These are phyloP conservation scores for Ambrosiella beaveri DNA, from an alignment of 2,329 filamentous ascomycete species.

Conservation along the genomic window DNA sequence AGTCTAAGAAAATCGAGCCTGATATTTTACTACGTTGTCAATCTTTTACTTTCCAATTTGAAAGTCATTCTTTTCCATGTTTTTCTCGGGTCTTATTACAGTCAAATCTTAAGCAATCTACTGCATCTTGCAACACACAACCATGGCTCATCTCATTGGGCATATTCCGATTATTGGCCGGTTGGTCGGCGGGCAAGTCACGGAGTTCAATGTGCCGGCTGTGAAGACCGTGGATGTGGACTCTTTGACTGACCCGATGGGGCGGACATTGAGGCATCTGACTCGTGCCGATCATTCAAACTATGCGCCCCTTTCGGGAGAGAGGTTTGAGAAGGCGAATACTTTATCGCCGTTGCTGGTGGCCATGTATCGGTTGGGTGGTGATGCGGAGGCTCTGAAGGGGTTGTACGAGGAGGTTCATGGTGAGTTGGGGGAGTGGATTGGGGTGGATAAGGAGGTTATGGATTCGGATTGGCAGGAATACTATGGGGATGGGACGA, in stretches of 20 bases:
- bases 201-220: constrained; percentile 31
- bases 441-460: constrained; percentile 70
- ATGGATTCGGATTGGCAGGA: constrained; percentile 72
- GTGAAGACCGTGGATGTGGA: constrained; percentile 68
- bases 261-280: constrained; percentile 74
- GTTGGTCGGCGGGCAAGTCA: neutral
- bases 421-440: constrained; percentile 60
- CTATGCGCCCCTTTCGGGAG: constrained; percentile 64
- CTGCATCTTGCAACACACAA: too few relatives aligned
- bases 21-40: too few relatives aligned
- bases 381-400: constrained; percentile 53
- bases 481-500: constrained; percentile 59
- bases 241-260: constrained; percentile 53
- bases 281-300: constrained; percentile 85
- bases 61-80: too few relatives aligned
- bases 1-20: too few relatives aligned
- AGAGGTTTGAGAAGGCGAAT: constrained; percentile 55
- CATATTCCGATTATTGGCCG: too few relatives aligned
- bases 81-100: too few relatives aligned
- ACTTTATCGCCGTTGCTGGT: constrained; percentile 67
- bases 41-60: too few relatives aligned
- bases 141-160: too few relatives aligned
- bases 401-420: constrained; percentile 64
- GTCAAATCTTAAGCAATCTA: too few relatives aligned
- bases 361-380: constrained; percentile 75